A percentile compares a stretch with the other conserved stretches of the same genome.
Conservation (phyloP, 495 filamentous ascomycete genomes). For the Aspergillus egyptiacus region DNA sequence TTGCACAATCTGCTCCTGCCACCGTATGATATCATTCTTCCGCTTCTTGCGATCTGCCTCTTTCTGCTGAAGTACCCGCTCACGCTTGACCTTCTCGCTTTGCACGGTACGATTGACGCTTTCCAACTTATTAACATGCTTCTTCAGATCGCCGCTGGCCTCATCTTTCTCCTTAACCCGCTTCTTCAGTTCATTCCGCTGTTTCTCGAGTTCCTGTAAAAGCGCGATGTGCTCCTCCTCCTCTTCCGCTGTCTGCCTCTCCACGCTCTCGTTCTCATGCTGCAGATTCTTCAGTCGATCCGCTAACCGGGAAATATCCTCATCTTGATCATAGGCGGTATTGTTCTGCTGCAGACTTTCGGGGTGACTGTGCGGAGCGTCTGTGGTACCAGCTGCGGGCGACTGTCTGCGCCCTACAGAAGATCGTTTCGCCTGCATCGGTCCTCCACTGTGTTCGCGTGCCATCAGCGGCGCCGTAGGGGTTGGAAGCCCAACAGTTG, state of each 20-base stretch:
- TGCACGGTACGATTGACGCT: conserved; percentile 79
- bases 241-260: conserved; percentile 54
- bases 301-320: conserved; percentile 54
- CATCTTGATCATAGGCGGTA: conserved; percentile 28
- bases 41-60: conserved; percentile 56
- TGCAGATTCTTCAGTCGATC: conserved; percentile 65
- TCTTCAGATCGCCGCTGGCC: conserved; percentile 70
- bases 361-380: conserved; percentile 29
- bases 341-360: conserved; percentile 34
- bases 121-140: conserved; percentile 73
- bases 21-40: conserved; percentile 53
- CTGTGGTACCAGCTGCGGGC: conserved; percentile 59
- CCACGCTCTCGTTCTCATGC: conserved; percentile 68
- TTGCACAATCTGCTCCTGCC: conserved; percentile 49
- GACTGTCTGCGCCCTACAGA: conserved; percentile 70
- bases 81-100: conserved; percentile 69
- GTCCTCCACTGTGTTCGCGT: conserved; percentile 57
- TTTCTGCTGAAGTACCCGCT: conserved; percentile 59
- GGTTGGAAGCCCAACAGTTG: conserved; percentile 48
- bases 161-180: conserved; percentile 81
- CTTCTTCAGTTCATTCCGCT: conserved; percentile 67
- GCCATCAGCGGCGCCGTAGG: conserved; percentile 50
- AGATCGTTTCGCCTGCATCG: conserved; percentile 55
- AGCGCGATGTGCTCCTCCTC: conserved; percentile 68
- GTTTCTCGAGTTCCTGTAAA: conserved; percentile 52